Evolutionary conservation across 805 yeast genomes (phyloP).

Genomic region (Cyberlindnera mycetangii): DNA sequence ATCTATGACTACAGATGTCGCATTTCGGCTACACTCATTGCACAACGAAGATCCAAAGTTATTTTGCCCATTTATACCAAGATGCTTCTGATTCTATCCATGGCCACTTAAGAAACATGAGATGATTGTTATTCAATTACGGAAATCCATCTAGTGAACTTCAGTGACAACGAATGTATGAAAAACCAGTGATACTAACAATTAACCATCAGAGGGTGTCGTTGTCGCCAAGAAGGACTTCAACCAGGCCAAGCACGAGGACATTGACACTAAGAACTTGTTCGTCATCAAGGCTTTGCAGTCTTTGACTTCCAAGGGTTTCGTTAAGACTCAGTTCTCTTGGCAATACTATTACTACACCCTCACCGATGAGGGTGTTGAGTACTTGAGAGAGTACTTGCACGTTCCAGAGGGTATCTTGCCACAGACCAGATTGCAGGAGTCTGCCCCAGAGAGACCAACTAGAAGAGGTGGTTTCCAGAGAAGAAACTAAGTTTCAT

Average conservation of each 20-base stretch:
- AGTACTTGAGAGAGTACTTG: slow-evolving; percentile 95
- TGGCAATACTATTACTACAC: slow-evolving; percentile 99
- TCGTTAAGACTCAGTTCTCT: slow-evolving; percentile 99
- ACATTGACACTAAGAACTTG: slow-evolving; percentile 96
- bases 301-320: slow-evolving; percentile 98
- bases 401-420: slow-evolving; percentile 98
- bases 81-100: too few relatives aligned
- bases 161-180: neutral
- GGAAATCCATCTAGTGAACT: neutral
- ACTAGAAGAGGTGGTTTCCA: slow-evolving; percentile 53
- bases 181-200: slow-evolving; percentile 35
- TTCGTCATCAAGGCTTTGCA: slow-evolving; percentile 98
- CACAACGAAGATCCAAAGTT: neutral
- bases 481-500: slow-evolving; percentile 29
- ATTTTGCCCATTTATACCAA: too few relatives aligned
- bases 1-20: too few relatives aligned
- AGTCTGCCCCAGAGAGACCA: slow-evolving; percentile 78
- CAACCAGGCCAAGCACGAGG: slow-evolving; percentile 97
- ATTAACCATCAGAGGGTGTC: slow-evolving; percentile 80
- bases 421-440: slow-evolving; percentile 97
- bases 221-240: slow-evolving; percentile 99
- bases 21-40: too few relatives aligned
- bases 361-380: slow-evolving; percentile 99
- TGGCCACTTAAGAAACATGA: too few relatives aligned
- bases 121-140: too few relatives aligned